Conservation (phyloP, 768 basidiomycete species). For the Crucibulum laeve region DNA sequence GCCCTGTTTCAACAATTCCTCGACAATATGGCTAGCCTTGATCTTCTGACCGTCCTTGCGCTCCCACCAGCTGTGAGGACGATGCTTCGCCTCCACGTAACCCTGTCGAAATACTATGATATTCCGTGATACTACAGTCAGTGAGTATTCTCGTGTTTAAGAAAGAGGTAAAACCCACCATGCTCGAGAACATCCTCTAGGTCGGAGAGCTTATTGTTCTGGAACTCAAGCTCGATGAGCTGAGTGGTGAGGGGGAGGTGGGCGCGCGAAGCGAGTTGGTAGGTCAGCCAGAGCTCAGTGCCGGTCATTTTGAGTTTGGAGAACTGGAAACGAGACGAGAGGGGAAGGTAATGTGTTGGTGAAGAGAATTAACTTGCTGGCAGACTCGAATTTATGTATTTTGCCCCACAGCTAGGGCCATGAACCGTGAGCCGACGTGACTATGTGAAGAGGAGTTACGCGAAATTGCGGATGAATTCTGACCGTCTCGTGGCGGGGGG, state of each 20-base stretch:
- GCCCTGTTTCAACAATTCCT: conserved; percentile 30
- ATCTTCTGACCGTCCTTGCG: conserved; percentile 31
- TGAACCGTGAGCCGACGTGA: no score
- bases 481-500: no score
- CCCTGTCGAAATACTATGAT: conserved; percentile 36
- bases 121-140: conserved; percentile 13
- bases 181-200: conserved; percentile 46
- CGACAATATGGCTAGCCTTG: conserved; percentile 27
- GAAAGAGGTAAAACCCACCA: conserved; percentile 18
- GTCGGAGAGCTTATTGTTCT: conserved; percentile 33
- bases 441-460: no score
- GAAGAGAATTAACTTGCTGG: no score
- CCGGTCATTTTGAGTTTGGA: no score
- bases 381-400: no score
- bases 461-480: no score
- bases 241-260: conserved; percentile 37
- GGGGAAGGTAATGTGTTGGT: no score
- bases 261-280: conserved; percentile 40
- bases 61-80: conserved; percentile 42
- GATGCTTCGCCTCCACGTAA: conserved; percentile 38
- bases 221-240: conserved; percentile 41
- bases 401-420: no score
- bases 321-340: no score
- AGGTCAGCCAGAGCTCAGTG: conserved; percentile 36
- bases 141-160: conserved; percentile 1